phyloP scores from a whole-genome alignment of 495 filamentous ascomycete species.

The Aspergillus olivimuriae region DNA sequence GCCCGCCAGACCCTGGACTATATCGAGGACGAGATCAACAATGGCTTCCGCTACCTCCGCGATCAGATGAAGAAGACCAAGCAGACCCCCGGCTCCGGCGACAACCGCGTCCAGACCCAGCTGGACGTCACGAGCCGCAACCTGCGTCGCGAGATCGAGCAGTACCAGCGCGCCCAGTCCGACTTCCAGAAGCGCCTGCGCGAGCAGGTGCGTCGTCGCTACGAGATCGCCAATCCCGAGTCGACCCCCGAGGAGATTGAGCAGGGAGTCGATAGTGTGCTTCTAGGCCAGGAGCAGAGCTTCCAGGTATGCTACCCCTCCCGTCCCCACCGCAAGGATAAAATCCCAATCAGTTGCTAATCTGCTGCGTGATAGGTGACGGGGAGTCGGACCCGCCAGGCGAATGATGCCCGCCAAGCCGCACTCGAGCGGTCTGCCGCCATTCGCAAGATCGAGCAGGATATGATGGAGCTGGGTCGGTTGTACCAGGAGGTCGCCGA shows the following conservation, averaged over 20 bases:
- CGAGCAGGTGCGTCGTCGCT: slow-evolving; percentile 80
- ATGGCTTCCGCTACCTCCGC: slow-evolving; percentile 66
- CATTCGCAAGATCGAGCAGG: slow-evolving; percentile 83
- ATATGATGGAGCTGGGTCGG: slow-evolving; percentile 76
- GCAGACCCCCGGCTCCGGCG: slow-evolving; percentile 64
- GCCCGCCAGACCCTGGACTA: slow-evolving; percentile 47
- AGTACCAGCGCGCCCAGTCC: slow-evolving; percentile 71
- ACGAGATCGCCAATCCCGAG: slow-evolving; percentile 81
- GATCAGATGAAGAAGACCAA: slow-evolving; percentile 73
- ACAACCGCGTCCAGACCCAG: slow-evolving; percentile 65
- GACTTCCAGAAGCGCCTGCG: slow-evolving; percentile 70
- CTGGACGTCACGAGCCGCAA: slow-evolving; percentile 72
- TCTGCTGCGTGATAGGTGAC: slow-evolving; percentile 49
- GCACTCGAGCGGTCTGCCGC: slow-evolving; percentile 80
- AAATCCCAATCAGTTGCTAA: too few relatives aligned
- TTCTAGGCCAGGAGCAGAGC: slow-evolving; percentile 66
- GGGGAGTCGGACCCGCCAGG: slow-evolving; percentile 71
- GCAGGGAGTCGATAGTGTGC: slow-evolving; percentile 65
- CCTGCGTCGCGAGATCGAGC: slow-evolving; percentile 68
- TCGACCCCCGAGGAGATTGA: slow-evolving; percentile 75
- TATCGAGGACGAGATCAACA: slow-evolving; percentile 76
- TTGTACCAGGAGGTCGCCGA: slow-evolving; percentile 82
- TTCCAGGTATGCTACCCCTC: slow-evolving; percentile 42
- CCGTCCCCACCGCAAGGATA: slow-evolving; percentile 7
- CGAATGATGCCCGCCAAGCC: slow-evolving; percentile 65